A percentile compares a stretch with the other conserved stretches of the same genome.
Conservation (phyloP, 306 rosid genomes). For the Inga laurina region DNA sequence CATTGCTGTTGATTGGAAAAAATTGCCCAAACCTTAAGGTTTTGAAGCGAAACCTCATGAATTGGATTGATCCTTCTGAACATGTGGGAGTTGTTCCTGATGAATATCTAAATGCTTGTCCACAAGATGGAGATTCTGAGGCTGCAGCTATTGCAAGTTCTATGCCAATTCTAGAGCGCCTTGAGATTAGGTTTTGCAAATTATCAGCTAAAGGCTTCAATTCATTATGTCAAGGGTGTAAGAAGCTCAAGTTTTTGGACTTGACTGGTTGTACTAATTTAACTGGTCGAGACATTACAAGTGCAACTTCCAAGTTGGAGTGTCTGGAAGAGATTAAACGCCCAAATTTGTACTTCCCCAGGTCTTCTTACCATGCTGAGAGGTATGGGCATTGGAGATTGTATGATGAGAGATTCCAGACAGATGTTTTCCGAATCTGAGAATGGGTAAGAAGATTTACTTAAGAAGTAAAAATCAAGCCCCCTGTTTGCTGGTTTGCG, state of each 20-base stretch:
- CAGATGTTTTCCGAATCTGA: constrained; percentile 80
- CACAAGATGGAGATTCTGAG: constrained; percentile 87
- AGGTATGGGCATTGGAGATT: constrained; percentile 84
- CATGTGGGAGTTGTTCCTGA: constrained; percentile 72
- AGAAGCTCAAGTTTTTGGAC: constrained; percentile 73
- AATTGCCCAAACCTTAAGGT: constrained; percentile 65
- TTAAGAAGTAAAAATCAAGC: constrained; percentile 7
- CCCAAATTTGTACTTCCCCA: constrained; percentile 53
- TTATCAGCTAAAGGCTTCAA: constrained; percentile 61
- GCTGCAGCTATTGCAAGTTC: constrained; percentile 75
- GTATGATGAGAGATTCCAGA: constrained; percentile 88
- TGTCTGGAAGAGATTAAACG: constrained; percentile 52
- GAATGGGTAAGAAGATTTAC: constrained; percentile 13
- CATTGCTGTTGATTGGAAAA: constrained; percentile 53
- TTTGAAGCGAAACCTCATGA: constrained; percentile 73
- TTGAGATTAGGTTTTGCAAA: constrained; percentile 49
- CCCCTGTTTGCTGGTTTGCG: constrained; percentile 24
- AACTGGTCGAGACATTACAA: constrained; percentile 67
- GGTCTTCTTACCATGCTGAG: constrained; percentile 49
- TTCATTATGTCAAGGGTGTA: constrained; percentile 66
- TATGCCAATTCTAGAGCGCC: constrained; percentile 73
- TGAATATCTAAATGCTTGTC: constrained; percentile 68
- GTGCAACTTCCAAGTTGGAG: constrained; percentile 54
- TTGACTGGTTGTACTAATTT: constrained; percentile 78
- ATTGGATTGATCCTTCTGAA: constrained; percentile 73